These are phyloP conservation scores for Pisolithus marmoratus DNA, from an alignment of 768 basidiomycete species.

Conservation along the genomic window DNA sequence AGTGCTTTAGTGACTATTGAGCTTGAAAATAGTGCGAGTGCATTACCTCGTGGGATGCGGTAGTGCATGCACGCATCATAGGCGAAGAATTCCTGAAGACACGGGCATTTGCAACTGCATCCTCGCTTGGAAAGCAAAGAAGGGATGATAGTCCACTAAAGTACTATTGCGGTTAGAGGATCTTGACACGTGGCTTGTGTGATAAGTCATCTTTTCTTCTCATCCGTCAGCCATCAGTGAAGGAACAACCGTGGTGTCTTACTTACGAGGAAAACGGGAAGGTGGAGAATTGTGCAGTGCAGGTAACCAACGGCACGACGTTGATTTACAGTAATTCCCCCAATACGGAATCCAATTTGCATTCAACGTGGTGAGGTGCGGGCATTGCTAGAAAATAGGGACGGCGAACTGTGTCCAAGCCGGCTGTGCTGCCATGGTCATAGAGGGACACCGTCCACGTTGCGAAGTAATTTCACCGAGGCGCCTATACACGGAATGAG, in stretches of 20 bases:
- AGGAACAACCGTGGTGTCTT: slow-evolving; percentile 40
- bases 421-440: slow-evolving; percentile 47
- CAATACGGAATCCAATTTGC: slow-evolving; percentile 70
- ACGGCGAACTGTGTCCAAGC: slow-evolving; percentile 30
- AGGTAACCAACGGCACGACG: slow-evolving; percentile 62
- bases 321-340: slow-evolving; percentile 47
- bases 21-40: slow-evolving; percentile 45
- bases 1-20: slow-evolving; percentile 3
- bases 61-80: slow-evolving; percentile 35
- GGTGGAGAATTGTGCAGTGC: slow-evolving; percentile 63
- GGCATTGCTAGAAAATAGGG: not conserved
- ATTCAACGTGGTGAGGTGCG: slow-evolving; percentile 4
- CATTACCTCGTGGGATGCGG: slow-evolving; percentile 44
- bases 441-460: slow-evolving; percentile 64
- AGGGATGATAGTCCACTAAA: slow-evolving; percentile 45
- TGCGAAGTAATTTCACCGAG: slow-evolving; percentile 57
- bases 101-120: slow-evolving; percentile 36
- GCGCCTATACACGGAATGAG: slow-evolving; percentile 34
- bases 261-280: slow-evolving; percentile 57
- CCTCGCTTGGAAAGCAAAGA: not conserved
- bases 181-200: slow-evolving; percentile 66
- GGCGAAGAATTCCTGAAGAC: slow-evolving; percentile 42
- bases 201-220: slow-evolving; percentile 53
- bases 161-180: slow-evolving; percentile 60
- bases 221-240: not conserved